Evolutionary conservation across 805 yeast genomes (phyloP).

Genomic region (Kuraishia capsulata): DNA sequence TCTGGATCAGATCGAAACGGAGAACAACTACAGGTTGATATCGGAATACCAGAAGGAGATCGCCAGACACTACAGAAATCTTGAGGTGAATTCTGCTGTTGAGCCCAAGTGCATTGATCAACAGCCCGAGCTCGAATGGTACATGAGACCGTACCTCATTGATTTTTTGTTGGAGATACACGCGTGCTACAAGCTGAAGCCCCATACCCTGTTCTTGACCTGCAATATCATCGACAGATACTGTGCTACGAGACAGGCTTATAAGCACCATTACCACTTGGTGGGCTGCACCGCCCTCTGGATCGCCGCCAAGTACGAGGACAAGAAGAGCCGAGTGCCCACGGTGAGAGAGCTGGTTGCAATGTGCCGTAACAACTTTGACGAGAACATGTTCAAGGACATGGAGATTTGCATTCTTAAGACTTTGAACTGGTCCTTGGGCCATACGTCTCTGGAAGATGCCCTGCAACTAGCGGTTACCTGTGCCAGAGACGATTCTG

Average conservation of each 20-base stretch:
- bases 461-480: constrained; percentile 32
- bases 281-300: constrained; percentile 89
- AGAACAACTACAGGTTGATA: constrained; percentile 30
- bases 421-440: constrained; percentile 30
- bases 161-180: constrained; percentile 68
- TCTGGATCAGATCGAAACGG: constrained; percentile 38
- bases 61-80: constrained; percentile 24
- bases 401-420: constrained; percentile 35
- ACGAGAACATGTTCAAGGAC: constrained; percentile 33
- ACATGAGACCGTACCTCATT: constrained; percentile 63
- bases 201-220: constrained; percentile 58
- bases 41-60: constrained; percentile 34
- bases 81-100: constrained; percentile 29
- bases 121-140: constrained; percentile 80
- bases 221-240: constrained; percentile 82
- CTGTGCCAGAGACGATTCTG: constrained; percentile 23
- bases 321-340: constrained; percentile 50
- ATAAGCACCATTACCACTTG: constrained; percentile 79
- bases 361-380: constrained; percentile 53
- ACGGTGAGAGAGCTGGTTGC: constrained; percentile 41
- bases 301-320: constrained; percentile 80
- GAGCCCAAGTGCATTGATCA: constrained; percentile 56
- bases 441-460: constrained; percentile 43
- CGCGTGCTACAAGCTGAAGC: constrained; percentile 53
- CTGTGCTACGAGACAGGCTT: constrained; percentile 78